Base-by-base conservation (phyloP, 2,329 filamentous ascomycete genomes). In the Alternaria panax region DNA sequence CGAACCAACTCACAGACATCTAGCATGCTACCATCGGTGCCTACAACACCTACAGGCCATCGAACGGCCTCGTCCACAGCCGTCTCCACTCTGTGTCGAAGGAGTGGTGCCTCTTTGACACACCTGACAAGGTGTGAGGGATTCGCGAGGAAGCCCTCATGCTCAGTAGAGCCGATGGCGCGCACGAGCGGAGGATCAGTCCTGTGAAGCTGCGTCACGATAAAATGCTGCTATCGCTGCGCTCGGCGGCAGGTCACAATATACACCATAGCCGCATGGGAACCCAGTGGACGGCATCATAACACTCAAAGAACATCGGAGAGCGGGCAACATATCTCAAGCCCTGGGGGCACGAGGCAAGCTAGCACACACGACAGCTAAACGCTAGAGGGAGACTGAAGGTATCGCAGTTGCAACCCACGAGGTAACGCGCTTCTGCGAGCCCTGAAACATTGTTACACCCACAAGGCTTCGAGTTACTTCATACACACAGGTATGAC, bases 11-110 rank as follows among this genome's bases (percentile, higher is more conserved):
- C 43, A 56, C 47, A 57, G 51, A 60, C 47, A 63, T 38, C 42
- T 38, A 34, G 63, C 43, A 65, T 55, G 54, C 60, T 63, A 65
- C 60, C 18, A 59, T 61, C 46, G 42, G 41, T 65, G 48, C 60
- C 28, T 63, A 54, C 36, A 61, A 63, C 47, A 63, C 63, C 12
- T 61, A 40, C 45, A 59, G 60, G 57, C 55, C 20, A 40, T 16
- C 34, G 59, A 60, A 63, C 50, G 61, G 63, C 57, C 51, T 63
- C 47, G 50, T 58, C 58, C 41, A 62, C 58, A 57, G 30, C 58
- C 52, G 55, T 24, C 47, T 53, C 14, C 27, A n/a, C n/a, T n/a
- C n/a, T 16, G 20, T 43, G 27, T 53, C n/a, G 40, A 57, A 51
- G 52, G 53, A 60, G 36, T 57, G 51, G 52, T 54, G 28, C 46